Conservation (phyloP, 805 yeast genomes). For the Candida insectorum region DNA sequence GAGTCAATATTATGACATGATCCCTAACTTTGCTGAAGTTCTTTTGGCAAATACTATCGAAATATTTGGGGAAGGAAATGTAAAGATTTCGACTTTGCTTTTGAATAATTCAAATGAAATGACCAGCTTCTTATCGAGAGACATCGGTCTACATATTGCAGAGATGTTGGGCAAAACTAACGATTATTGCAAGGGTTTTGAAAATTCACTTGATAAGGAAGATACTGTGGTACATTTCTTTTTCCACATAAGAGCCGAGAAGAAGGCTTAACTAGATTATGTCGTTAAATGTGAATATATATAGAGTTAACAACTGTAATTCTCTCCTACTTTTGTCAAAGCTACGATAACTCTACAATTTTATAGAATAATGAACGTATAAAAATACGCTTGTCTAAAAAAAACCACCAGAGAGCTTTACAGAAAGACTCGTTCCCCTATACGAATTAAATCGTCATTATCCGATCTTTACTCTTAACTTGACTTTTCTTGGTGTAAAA, state of each 20-base stretch:
- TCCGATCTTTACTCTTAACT: too few relatives aligned
- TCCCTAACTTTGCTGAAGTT: slow-evolving; percentile 23
- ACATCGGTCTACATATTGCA: slow-evolving; percentile 24
- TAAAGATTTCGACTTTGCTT: slow-evolving; percentile 27
- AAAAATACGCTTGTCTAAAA: too few relatives aligned
- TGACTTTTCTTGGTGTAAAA: too few relatives aligned
- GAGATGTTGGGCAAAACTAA: slow-evolving; percentile 33
- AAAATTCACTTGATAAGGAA: slow-evolving; percentile 10
- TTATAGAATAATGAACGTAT: too few relatives aligned
- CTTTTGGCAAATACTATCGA: slow-evolving; percentile 19
- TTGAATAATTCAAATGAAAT: slow-evolving; percentile 28
- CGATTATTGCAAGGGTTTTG: slow-evolving; percentile 20
- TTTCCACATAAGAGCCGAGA: slow-evolving; percentile 12
- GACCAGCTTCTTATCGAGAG: slow-evolving; percentile 25
- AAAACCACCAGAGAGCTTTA: too few relatives aligned
- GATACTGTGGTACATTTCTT: slow-evolving; percentile 12
- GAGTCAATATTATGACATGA: slow-evolving; percentile 14
- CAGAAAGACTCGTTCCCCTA: too few relatives aligned
- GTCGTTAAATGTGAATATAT: not conserved
- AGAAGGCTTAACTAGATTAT: not conserved
- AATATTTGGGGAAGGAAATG: slow-evolving; percentile 32
- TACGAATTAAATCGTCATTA: too few relatives aligned
- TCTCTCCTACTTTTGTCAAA: too few relatives aligned
- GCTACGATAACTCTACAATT: too few relatives aligned
- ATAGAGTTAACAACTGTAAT: too few relatives aligned